Evolutionary conservation across 1,139 yeast species (phyloP).

Genomic region (Spathaspora jeffriesii): DNA sequence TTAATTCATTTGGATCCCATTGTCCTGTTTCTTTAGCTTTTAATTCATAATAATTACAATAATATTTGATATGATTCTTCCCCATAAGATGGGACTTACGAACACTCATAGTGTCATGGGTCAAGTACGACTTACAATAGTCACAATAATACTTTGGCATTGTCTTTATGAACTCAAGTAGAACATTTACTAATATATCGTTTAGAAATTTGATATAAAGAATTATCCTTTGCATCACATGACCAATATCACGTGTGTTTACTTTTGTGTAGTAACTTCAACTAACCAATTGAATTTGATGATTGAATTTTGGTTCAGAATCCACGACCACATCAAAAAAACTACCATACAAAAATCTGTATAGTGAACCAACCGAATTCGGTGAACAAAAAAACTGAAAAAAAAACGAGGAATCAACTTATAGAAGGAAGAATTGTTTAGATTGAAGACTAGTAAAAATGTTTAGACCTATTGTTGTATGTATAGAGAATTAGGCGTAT

Average conservation of each 20-base stretch:
- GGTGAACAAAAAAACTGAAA: conserved; percentile 4
- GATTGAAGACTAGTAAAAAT: conserved; percentile 17
- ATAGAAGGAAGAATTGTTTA: neutral
- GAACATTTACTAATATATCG: no score
- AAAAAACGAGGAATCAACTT: conserved; percentile 1
- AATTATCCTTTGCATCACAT: no score
- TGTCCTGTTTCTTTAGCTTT: conserved; percentile 51
- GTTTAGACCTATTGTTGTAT: conserved; percentile 45
- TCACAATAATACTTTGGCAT: conserved; percentile 79
- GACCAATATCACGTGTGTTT: neutral
- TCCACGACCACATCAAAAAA: conserved; percentile 2
- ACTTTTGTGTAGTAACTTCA: neutral
- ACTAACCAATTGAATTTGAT: conserved; percentile 5
- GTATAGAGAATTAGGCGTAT: no score
- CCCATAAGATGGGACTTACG: conserved; percentile 83
- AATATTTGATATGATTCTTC: conserved; percentile 71
- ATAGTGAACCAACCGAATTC: conserved; percentile 4
- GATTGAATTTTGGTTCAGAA: neutral
- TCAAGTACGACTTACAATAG: conserved; percentile 81
- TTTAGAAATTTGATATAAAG: no score
- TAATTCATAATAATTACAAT: conserved; percentile 74
- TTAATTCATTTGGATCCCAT: conserved; percentile 40
- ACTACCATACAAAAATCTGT: neutral
- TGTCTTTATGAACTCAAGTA: no score
- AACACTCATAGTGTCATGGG: conserved; percentile 89